Base-by-base conservation (phyloP, 441 rosid species). In the Syzygium malaccense region DNA sequence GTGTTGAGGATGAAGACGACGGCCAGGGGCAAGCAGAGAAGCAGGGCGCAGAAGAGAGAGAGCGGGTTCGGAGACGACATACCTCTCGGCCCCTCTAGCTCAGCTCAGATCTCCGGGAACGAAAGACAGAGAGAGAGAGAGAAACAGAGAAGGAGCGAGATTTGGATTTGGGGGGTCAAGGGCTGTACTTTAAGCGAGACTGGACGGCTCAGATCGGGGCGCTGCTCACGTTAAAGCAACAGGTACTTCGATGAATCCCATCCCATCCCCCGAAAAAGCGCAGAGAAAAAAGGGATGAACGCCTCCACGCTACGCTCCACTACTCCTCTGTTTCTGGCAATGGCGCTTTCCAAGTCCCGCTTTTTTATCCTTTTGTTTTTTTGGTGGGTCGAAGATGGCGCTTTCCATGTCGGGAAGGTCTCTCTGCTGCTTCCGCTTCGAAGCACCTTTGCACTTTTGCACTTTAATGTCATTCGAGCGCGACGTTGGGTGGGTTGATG, bases 41-140 rank as follows among this genome's bases (percentile, higher is more conserved):
- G 92, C 20, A 95, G 87, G 90, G 95, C 97, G 62, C 95, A 93
- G 15, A 95, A 86, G 57, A 96, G 93, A 30, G 93, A 88, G 17
- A 94, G 91, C n/a, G 94, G 95, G 58, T 94, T 89, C 64, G 97
- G 94, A 18, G 95, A 95, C 87, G 93, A 68, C 95, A 96, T 95
- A 14, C 64, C 87, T 55, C 49, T 7, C 83, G 83, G 6, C 83
- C 51, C 51, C 23, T 45, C 48, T 41, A 41, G 45, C 17, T 12
- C 6, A 26, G 71, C 80, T 75, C 51, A 12, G 66, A 30, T 60
- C 66, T 60, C 28, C 49, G 28, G 20, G 49, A 68, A 13, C 33
- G 45, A 68, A 32, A 66, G 3, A 68, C 14, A 32, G 25, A 30
- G 45, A 66, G 41, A 30, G 12, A n/a, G n/a, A 32, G 48, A 66